These are phyloP conservation scores for Beauveria bassiana DNA, from an alignment of 2,329 filamentous ascomycete species.

Conservation along the genomic window DNA sequence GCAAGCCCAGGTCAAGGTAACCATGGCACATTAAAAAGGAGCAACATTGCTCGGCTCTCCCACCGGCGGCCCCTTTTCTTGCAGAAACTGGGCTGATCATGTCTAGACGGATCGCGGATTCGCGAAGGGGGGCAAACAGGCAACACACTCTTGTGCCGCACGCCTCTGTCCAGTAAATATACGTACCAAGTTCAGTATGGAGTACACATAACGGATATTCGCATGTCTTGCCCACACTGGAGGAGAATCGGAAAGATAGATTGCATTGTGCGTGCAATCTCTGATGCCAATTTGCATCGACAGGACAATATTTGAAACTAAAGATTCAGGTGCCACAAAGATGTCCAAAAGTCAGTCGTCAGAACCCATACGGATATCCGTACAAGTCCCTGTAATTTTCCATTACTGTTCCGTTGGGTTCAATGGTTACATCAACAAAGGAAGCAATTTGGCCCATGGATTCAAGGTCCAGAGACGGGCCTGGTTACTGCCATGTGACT, in stretches of 20 bases:
- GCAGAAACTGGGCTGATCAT: not conserved
- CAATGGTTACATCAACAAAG: conserved; percentile 8
- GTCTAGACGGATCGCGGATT: not conserved
- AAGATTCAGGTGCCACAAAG: not conserved
- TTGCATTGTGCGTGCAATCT: conserved; percentile 7
- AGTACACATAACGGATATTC: too few relatives aligned
- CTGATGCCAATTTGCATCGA: conserved; percentile 3
- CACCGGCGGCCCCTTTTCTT: not conserved
- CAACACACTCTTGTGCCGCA: not conserved
- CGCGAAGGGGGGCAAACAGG: not conserved
- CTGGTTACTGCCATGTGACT: conserved; percentile 5
- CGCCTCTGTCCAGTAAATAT: not conserved
- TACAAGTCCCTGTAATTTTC: not conserved
- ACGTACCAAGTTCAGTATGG: too few relatives aligned
- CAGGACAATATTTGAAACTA: not conserved
- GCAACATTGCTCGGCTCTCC: conserved; percentile 4
- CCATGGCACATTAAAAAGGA: conserved; percentile 6
- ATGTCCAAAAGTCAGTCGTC: too few relatives aligned
- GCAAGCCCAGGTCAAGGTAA: conserved; percentile 5
- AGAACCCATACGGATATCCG: too few relatives aligned
- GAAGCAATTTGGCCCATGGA: not conserved
- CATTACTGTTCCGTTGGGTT: not conserved
- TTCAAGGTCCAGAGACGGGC: not conserved
- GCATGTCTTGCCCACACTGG: not conserved
- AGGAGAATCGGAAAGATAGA: conserved; percentile 6